Base-by-base conservation (phyloP, 768 basidiomycete genomes). In the Glaciozyma martinii region DNA sequence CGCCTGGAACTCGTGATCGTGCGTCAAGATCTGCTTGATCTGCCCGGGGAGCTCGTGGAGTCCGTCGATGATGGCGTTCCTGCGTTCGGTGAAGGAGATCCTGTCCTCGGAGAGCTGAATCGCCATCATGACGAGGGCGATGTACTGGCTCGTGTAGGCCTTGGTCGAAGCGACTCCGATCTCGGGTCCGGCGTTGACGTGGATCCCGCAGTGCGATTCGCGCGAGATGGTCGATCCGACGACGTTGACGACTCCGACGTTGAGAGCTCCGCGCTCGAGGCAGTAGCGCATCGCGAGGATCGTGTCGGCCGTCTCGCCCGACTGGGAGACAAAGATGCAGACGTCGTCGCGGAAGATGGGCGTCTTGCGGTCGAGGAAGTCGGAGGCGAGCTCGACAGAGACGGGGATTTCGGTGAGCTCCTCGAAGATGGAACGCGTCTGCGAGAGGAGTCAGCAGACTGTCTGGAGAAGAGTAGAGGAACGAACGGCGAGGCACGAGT, bases 311-410 rank as follows among this genome's bases (percentile, higher is more conserved):
- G 95, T 99, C 81, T 98, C 95, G 65, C 95, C 95, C 71, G 91
- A 94, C 78, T 99, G 95, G 68, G 89, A 91, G 70, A 99, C 81
- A 80, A 98, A 95, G 71, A 98, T 82, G 73, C 90, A 92, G 65
- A 97, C 86, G 73, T 99, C 95, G 76, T 99, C 95, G 74, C 95
- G 83, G 87, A 98, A 99, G 78, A 99, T 98, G 13, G 95, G 95
- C 0, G 94, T 98, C 82, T 93, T 94, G 77, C 95, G 84, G 79
- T 99, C 95, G 74, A 99, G 80, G 82, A 99, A 99, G 79, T 99
- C 95, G 65, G 89, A 92, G 19, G 95, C 95, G 60, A 98, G 82
- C 79, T 99, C 95, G 62, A 99, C 87, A 73, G 89, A 87, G 72
- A 95, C 90, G 19, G 95, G 95, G 71, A 98, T 98, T 79, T 99